Evolutionary conservation across 2,329 filamentous ascomycete genomes (phyloP).

Genomic region (Colletotrichum lini): DNA sequence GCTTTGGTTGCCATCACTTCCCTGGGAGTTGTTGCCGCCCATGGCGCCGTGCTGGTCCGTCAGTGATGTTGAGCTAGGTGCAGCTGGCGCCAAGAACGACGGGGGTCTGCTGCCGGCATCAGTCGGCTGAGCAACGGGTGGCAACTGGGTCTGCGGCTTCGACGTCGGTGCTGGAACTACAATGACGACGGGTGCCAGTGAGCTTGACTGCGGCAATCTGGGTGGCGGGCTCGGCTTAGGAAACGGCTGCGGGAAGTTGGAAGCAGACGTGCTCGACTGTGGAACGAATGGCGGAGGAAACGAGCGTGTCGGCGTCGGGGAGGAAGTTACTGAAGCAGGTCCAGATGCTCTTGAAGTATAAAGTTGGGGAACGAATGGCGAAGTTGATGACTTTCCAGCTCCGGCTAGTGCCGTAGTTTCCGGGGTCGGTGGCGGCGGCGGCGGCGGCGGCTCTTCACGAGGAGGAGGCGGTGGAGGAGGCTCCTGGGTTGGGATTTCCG

Average conservation of each 20-base stretch:
- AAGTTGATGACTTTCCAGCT: slow-evolving; percentile 6
- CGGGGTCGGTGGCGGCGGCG: slow-evolving; percentile 2
- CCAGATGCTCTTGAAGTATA: slow-evolving; percentile 10
- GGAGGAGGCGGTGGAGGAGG: slow-evolving; percentile 16
- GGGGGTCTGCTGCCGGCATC: slow-evolving; percentile 27
- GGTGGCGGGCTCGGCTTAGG: slow-evolving; percentile 14
- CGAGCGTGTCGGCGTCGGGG: slow-evolving; percentile 9
- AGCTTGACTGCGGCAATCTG: slow-evolving; percentile 22
- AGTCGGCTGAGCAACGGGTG: slow-evolving; percentile 23
- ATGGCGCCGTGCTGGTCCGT: slow-evolving; percentile 31
- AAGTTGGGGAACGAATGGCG: slow-evolving; percentile 5
- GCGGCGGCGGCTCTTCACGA: background rate
- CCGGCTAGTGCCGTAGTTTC: slow-evolving; percentile 1
- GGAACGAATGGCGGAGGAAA: slow-evolving; percentile 2
- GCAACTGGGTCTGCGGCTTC: background rate
- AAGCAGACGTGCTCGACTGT: background rate
- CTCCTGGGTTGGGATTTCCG: slow-evolving; percentile 15
- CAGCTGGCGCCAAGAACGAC: slow-evolving; percentile 17
- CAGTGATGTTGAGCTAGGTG: slow-evolving; percentile 33
- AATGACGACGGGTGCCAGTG: background rate
- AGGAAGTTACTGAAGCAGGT: slow-evolving; percentile 7
- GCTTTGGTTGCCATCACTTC: slow-evolving; percentile 52
- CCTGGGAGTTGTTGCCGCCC: slow-evolving; percentile 24
- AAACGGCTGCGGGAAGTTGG: slow-evolving; percentile 6
- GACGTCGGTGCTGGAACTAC: slow-evolving; percentile 10